Evolutionary conservation across 2,329 filamentous ascomycete genomes (phyloP), one percentile per base, ranked within the genome.

Genomic region (Rhinocladiella similis): DNA sequence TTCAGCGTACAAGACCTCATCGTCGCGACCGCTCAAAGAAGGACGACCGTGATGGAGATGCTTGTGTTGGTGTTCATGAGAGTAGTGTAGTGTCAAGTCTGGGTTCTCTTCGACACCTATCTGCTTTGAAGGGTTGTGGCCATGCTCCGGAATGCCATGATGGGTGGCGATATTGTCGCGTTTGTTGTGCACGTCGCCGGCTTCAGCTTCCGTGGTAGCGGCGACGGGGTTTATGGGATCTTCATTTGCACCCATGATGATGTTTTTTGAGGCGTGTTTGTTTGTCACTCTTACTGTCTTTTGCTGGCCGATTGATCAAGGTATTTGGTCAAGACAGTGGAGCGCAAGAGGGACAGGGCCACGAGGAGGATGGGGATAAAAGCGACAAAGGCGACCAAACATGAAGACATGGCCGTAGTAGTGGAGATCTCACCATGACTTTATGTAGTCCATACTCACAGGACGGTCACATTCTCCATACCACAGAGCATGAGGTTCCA

Each of bases 1-100:
- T 48, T 73, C 73, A 35, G 78, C 73, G 65, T 83, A 83, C 42
- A 77, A 70, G 36, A 78, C 73, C 49, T 82, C 75, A 58, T 79
- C 75, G 16, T 69, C 57, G 16, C 68, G 61, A 62, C 69, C 72
- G 58, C 71, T 54, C 61, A 71, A 61, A 35, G 72, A 72, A 60
- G 70, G 64, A 49, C 65, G 54, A 25, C 67, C 68, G 57, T 76
- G 73, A 55, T 75, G 72, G 10, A 73, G 65, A 61, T 75, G 72
- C 16, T 63, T 62, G 63, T 75, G 73, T 42, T 70, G 66, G 58
- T 76, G 74, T 54, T 75, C 71, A 47, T 72, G 67, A 35, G 67
- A 66, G 13, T 69, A 64, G 48, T 74, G 66, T 36, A 75, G 59
- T n/a, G 69, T 69, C 36, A 73, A 69, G 56, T 75, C 73, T 3